Conservation (phyloP, 805 yeast genomes). For the Metschnikowia lachancei region DNA sequence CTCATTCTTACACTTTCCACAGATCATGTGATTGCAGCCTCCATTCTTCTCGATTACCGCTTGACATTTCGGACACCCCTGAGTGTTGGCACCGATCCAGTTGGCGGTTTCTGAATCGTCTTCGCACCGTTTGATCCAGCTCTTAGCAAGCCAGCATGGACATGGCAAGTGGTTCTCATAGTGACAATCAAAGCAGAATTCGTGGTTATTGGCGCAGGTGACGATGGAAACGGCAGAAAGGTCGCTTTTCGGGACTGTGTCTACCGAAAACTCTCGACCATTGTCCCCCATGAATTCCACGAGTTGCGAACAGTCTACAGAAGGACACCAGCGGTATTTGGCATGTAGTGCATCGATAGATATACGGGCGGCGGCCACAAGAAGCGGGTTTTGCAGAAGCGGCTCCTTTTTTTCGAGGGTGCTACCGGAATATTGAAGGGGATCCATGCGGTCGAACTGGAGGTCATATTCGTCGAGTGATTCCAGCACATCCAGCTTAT, state of each 20-base stretch:
- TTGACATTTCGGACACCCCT: constrained; percentile 80
- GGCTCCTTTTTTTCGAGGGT: constrained; percentile 8
- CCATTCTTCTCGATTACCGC: constrained; percentile 87
- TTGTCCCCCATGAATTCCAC: constrained; percentile 34
- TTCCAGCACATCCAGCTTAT: neutral
- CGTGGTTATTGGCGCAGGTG: constrained; percentile 60
- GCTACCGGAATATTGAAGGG: neutral
- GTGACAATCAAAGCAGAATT: constrained; percentile 76
- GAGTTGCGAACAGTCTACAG: constrained; percentile 69
- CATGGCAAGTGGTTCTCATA: constrained; percentile 78
- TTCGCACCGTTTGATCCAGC: constrained; percentile 75
- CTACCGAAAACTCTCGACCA: constrained; percentile 14
- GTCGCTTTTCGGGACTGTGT: constrained; percentile 10
- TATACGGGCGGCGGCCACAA: constrained; percentile 14
- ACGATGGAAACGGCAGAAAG: constrained; percentile 58
- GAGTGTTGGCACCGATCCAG: constrained; percentile 85
- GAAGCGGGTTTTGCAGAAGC: constrained; percentile 12
- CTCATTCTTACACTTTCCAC: constrained; percentile 70
- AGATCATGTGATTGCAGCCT: constrained; percentile 96
- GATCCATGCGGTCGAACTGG: constrained; percentile 9
- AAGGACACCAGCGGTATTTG: constrained; percentile 76
- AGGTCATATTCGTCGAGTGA: constrained; percentile 10
- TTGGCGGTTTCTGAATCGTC: constrained; percentile 86
- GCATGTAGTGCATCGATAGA: constrained; percentile 24
- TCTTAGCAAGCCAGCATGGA: constrained; percentile 65